Evolutionary conservation across 2,329 filamentous ascomycete genomes (phyloP), one percentile per base, ranked within the genome.

Genomic region (Colletotrichum sp.): DNA sequence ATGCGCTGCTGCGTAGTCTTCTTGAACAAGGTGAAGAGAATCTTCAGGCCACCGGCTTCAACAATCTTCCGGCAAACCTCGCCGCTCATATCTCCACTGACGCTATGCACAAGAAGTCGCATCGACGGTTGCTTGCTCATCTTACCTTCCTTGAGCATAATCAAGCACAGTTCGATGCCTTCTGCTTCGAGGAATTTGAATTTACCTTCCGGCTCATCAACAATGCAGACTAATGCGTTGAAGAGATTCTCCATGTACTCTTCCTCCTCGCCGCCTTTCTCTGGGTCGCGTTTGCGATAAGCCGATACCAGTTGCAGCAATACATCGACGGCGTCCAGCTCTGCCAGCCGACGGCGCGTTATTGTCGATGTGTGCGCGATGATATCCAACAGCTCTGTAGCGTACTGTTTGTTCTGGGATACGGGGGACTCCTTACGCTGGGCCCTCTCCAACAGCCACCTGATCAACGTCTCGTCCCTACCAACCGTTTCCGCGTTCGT

Each of bases 221-320:
- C 94, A 2, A 98, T 86, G 79, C 94, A 97, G 1, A 95, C 94
- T 21, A 98, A 83, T 3, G 93, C 92, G 81, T 98, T 96, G 83
- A 99, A 99, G 1, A 98, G 82, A 78, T 99, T 98, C 84, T 98
- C 95, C 82, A 97, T 94, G 82, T 95, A 98, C 85, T 99, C 97
- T 82, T 98, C 96, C 83, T 98, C 97, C 66, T 97, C 93, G 36
- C 93, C 93, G 74, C 96, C 95, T 81, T 94, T 96, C 65, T 93
- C 91, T 0, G 97, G 97, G 81, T 99, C 96, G 65, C 93, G 91
- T 85, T 94, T 94, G 72, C 97, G 93, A 85, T 98, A 99, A 2
- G 93, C 88, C 2, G 96, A 95, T 1, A 97, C 90, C 1, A 98
- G 89, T 84, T 97, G 95, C 16, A 99, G 92, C 79, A 98, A 88